Evolutionary conservation across 495 filamentous ascomycete species (phyloP), one percentile per base, ranked within the genome.

Genomic region (Parmelia sp.): DNA sequence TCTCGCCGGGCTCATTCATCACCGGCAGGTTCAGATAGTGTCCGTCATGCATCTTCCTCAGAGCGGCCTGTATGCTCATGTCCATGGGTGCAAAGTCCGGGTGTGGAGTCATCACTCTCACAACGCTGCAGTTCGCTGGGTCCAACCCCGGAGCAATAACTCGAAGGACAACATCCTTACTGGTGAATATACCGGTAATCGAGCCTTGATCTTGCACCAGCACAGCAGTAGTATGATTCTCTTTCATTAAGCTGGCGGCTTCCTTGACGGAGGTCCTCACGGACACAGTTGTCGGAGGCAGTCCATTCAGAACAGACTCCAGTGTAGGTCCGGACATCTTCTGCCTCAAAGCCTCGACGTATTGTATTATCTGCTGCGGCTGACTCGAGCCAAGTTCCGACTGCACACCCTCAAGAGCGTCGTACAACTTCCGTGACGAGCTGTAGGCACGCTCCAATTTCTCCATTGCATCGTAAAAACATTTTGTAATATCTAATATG

Each of bases 381-480:
- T 98, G 94, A 71, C 88, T 96, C 53, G 94, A 90, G 37, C 94
- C 94, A 35, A 98, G 81, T 73, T 98, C 94, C 3, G 93, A 96
- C 78, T 98, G 94, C n/a, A 98, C 94, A 73, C 94, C 94, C 74
- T 98, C 95, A 66, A 98, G 79, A 40, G 94, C 94, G 80, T 97
- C 94, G 73, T 98, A 97, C 17, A 98, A 82, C 73, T 96, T 94
- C 55, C 93, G 83, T 21, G 95, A 97, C 45, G 95, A 97, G 72
- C 90, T 89, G 75, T 98, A 98, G 25, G 94, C 95, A 57, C 94
- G 86, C 76, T 98, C 94, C 64, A 98, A 75, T 77, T 98, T 98
- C 80, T 98, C 94, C 94, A 98, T 98, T 49, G 94, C 94, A 79
- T 98, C 94, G 74, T 98, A 98, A 77, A 98, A 98, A 78, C 94